phyloP scores from a whole-genome alignment of 768 basidiomycete genomes.

The Suillus plorans region DNA sequence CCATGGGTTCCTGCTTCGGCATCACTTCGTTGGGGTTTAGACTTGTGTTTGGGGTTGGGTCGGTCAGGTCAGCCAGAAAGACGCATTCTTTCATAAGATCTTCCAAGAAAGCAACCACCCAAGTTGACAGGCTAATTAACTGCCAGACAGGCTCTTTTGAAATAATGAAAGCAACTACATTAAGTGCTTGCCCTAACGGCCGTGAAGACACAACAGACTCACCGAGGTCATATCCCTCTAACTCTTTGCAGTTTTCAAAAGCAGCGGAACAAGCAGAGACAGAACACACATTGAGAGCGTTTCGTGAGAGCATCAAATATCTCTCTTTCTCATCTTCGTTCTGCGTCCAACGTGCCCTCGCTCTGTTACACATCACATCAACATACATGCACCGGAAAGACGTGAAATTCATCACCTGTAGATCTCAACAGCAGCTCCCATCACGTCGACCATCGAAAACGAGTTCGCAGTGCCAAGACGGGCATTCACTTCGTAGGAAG shows the following conservation, averaged over 20 bases:
- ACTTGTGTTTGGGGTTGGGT: constrained; percentile 8
- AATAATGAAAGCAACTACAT: constrained; percentile 4
- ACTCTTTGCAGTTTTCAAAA: constrained; percentile 67
- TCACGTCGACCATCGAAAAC: constrained; percentile 46
- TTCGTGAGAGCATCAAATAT: constrained; percentile 51
- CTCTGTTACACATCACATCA: constrained; percentile 25
- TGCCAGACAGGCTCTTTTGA: constrained; percentile 70
- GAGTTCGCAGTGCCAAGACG: constrained; percentile 38
- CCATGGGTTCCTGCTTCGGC: constrained; percentile 28
- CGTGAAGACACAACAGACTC: constrained; percentile 10
- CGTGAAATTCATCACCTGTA: constrained; percentile 28
- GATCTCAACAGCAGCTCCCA: constrained; percentile 45
- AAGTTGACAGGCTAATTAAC: constrained; percentile 58
- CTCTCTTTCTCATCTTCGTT: constrained; percentile 38
- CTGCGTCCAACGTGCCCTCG: constrained; percentile 27
- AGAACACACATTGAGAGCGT: constrained; percentile 68
- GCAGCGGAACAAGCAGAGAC: constrained; percentile 58
- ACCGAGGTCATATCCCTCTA: constrained; percentile 66
- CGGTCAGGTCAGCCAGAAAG: constrained; percentile 28
- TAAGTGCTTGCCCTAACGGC: constrained; percentile 4
- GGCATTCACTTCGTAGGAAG: constrained; percentile 42
- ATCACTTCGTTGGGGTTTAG: constrained; percentile 3
- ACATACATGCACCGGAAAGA: constrained; percentile 3
- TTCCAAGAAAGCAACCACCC: constrained; percentile 63
- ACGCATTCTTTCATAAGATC: constrained; percentile 57